Evolutionary conservation across 768 basidiomycete species (phyloP), one percentile per base, ranked within the genome.

Genomic region (Suillus subluteus): DNA sequence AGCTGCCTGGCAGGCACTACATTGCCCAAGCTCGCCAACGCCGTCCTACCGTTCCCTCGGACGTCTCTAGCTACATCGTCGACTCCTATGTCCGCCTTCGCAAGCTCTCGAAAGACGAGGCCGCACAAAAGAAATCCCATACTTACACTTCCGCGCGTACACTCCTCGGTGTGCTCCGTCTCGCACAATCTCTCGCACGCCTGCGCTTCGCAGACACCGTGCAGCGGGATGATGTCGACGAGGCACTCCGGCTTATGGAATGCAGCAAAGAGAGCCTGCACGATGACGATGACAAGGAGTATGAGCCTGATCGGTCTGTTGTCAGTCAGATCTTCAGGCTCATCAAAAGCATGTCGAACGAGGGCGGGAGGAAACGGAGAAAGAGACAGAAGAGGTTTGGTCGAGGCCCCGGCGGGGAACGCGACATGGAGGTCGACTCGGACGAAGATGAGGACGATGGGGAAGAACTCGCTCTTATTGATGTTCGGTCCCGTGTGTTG

Each of bases 91-190:
- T 99, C 64, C 92, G 94, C 56, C 86, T 99, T 44, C 95, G 98
- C 68, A 96, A 98, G 77, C 84, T 90, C 62, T 92, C 94, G 59
- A 96, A 96, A 76, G 92, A 96, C 67, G 95, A 98, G 68, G 92
- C 95, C 68, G 86, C 89, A 61, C 86, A 90, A 69, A 92, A 95
- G 76, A 95, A 93, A 79, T 88, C 90, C 21, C 94, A 98, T 75
- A 89, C 92, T 2, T 99, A 99, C 80, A 97, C 96, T 16, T 99
- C 98, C 13, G 94, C 96, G 4, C 92, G 98, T 74, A 98, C 98
- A 16, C 86, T 99, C 8, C 90, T 99, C 44, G 98, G 94, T 62
- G 90, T 99, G 58, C 86, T 99, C 4, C 95, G 98, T 67, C 88
- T 99, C 41, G 87, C 97, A 0, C 98, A 99, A 77, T 96, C 96